Conservation (phyloP, 768 basidiomycete genomes). For the Suillus placidus region DNA sequence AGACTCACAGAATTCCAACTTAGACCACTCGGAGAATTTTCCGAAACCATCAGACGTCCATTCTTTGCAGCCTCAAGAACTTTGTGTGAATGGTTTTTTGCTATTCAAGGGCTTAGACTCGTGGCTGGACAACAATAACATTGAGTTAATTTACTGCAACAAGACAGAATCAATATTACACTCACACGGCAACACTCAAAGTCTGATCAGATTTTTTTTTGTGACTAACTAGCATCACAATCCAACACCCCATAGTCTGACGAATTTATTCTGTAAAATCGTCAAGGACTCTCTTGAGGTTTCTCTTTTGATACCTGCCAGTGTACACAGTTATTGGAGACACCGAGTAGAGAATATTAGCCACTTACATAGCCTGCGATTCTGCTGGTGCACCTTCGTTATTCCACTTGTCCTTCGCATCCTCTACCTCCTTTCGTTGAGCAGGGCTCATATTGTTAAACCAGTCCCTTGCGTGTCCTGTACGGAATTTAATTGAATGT, state of each 20-base stretch:
- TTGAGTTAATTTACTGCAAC: too few species aligned
- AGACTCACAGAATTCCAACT: neutral
- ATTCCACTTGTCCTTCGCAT: neutral
- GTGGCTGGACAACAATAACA: too few species aligned
- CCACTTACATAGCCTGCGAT: neutral
- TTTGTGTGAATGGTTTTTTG: too few species aligned
- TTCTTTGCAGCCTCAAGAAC: too few species aligned
- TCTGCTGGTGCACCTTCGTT: neutral
- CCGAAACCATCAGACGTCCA: too few species aligned
- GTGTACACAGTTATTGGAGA: neutral
- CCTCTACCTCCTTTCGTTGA: neutral
- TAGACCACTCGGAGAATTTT: neutral
- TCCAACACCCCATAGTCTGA: neutral
- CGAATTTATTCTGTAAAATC: neutral
- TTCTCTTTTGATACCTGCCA: slow-evolving; percentile 1
- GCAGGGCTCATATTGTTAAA: neutral
- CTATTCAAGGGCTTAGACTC: too few species aligned
- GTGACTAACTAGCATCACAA: slow-evolving; percentile 1
- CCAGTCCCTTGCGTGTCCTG: neutral
- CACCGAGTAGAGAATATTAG: neutral
- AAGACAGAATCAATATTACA: too few species aligned
- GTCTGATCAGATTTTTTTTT: neutral
- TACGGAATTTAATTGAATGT: neutral
- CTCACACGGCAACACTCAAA: too few species aligned
- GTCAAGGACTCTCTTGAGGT: neutral